Percentiles rank a stretch among this genome's conserved stretches.
phyloP scores from a whole-genome alignment of 352 stramenopile species.

The Phytophthora pisi region DNA sequence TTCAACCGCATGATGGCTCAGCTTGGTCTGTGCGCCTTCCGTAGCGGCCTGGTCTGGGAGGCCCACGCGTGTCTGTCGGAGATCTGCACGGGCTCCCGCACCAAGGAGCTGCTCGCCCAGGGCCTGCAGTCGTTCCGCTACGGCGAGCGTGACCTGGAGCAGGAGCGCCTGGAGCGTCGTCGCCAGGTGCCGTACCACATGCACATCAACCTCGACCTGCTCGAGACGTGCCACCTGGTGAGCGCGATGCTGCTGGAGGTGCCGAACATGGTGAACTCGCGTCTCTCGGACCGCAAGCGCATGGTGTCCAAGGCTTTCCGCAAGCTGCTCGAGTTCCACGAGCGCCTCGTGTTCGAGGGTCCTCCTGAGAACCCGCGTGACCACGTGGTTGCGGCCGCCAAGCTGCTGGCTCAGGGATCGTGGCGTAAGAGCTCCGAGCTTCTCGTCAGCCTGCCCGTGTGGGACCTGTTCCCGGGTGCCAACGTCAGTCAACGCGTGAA shows the following conservation, averaged over 20 bases:
- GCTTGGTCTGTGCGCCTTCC: conserved; percentile 97
- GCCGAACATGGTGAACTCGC: conserved; percentile 95
- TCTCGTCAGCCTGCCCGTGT: conserved; percentile 92
- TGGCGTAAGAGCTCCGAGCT: conserved; percentile 94
- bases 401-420: conserved; percentile 95
- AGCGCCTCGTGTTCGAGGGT: conserved; percentile 95
- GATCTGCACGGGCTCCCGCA: conserved; percentile 93
- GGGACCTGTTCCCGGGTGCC: conserved; percentile 94
- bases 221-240: conserved; percentile 98
- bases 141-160: conserved; percentile 95
- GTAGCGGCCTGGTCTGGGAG: conserved; percentile 94
- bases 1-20: conserved; percentile 96
- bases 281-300: conserved; percentile 79
- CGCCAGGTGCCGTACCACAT: conserved; percentile 98
- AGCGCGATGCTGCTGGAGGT: conserved; percentile 99
- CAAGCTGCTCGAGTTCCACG: conserved; percentile 91
- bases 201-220: conserved; percentile 99
- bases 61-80: conserved; percentile 97
- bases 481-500: conserved; percentile 86
- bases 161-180: conserved; percentile 97
- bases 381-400: conserved; percentile 96
- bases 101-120: conserved; percentile 98
- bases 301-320: conserved; percentile 96
- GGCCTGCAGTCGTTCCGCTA: conserved; percentile 91
- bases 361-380: conserved; percentile 98